phyloP scores from a whole-genome alignment of 345 rosid genomes.

The Euphorbia peplus region DNA sequence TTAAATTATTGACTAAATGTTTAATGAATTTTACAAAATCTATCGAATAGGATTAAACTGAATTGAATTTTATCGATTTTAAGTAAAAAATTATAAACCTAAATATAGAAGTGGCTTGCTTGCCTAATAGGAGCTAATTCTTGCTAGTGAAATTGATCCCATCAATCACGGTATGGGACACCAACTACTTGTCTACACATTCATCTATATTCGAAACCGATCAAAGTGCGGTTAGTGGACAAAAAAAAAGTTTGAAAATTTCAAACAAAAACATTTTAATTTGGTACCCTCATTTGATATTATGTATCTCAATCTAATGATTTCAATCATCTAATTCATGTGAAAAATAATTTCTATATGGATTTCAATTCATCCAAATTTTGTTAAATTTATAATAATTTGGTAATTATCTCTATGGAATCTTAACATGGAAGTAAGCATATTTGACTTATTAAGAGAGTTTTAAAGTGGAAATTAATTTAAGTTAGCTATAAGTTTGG shows the following conservation, averaged over 20 bases:
- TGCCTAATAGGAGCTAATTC: too few species aligned
- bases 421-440: neutral
- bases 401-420: neutral
- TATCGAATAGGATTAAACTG: too few species aligned
- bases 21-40: too few species aligned
- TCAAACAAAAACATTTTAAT: neutral
- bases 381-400: neutral
- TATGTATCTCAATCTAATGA: neutral
- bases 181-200: neutral
- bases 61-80: too few species aligned
- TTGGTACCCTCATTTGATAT: too few species aligned
- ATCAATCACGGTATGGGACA: conserved; percentile 29
- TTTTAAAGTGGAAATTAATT: neutral
- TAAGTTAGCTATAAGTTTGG: neutral
- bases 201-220: neutral
- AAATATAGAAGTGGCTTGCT: too few species aligned
- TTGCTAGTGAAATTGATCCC: conserved; percentile 7
- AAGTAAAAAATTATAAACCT: too few species aligned
- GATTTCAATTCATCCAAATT: neutral
- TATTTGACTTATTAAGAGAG: neutral
- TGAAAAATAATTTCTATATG: neutral
- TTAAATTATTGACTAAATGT: too few species aligned
- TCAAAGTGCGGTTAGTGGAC: neutral
- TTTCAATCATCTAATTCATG: neutral
- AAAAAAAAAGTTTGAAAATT: conserved; percentile 7